Evolutionary conservation across 495 filamentous ascomycete genomes (phyloP).

Genomic region (Neurospora sp.): DNA sequence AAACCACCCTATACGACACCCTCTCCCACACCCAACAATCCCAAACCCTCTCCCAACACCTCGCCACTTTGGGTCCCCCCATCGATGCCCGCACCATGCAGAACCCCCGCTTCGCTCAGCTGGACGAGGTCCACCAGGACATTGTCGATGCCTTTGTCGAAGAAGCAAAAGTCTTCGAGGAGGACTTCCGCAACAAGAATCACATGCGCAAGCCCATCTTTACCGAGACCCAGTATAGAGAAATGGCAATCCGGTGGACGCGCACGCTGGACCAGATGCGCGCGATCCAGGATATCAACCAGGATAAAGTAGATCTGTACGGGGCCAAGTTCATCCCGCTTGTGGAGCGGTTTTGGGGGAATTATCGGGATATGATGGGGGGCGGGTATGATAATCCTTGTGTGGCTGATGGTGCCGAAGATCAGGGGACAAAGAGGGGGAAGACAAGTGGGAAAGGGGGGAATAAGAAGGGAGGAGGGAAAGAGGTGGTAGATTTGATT

Average conservation of each 20-base stretch:
- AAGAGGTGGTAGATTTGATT: background rate
- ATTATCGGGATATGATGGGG: conserved; percentile 51
- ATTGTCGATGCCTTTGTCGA: conserved; percentile 56
- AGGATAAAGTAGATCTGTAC: conserved; percentile 58
- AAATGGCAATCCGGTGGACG: conserved; percentile 74
- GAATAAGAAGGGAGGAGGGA: background rate
- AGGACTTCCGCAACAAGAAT: conserved; percentile 55
- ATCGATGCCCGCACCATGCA: background rate
- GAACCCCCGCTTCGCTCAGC: conserved; percentile 28
- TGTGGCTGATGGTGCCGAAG: background rate
- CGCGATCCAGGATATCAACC: conserved; percentile 57
- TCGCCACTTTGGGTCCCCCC: background rate
- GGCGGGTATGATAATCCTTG: background rate
- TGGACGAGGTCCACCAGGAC: conserved; percentile 37
- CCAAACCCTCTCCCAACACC: background rate
- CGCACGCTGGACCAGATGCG: conserved; percentile 49
- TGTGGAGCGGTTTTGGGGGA: conserved; percentile 41
- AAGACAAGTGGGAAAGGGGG: background rate
- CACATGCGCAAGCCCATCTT: conserved; percentile 59
- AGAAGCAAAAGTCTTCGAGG: conserved; percentile 56
- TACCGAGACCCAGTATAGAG: conserved; percentile 63
- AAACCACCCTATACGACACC: conserved; percentile 45
- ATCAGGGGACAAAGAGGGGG: background rate
- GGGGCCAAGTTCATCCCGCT: conserved; percentile 58
- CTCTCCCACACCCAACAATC: background rate